A percentile compares a stretch with the other conserved stretches of the same genome.
phyloP scores from a whole-genome alignment of 2,329 filamentous ascomycete genomes.

The Talaromyces islandicus region DNA sequence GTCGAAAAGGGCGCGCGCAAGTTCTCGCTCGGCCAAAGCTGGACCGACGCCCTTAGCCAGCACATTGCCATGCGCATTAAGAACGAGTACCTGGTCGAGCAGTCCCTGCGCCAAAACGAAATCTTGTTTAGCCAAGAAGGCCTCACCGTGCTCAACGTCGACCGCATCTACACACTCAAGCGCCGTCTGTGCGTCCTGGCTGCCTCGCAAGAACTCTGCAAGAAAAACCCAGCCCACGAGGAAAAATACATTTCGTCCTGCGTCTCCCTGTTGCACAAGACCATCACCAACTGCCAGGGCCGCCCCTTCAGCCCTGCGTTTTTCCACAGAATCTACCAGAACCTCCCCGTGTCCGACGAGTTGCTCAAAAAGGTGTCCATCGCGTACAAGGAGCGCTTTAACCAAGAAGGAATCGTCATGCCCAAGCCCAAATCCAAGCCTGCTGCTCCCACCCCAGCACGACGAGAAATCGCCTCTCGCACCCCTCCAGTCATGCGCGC shows the following conservation, averaged over 20 bases:
- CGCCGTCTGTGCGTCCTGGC: conserved; percentile 36
- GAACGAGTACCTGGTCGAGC: conserved; percentile 37
- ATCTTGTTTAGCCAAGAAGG: conserved; percentile 40
- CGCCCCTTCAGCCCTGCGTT: conserved; percentile 39
- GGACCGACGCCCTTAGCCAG: conserved; percentile 28
- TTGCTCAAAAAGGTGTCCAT: conserved; percentile 30
- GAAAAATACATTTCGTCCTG: conserved; percentile 34
- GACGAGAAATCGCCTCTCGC: conserved; percentile 12
- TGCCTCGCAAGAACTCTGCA: conserved; percentile 12
- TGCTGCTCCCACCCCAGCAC: neutral
- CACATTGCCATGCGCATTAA: conserved; percentile 22
- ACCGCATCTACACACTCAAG: conserved; percentile 42
- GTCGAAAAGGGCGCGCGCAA: conserved; percentile 31
- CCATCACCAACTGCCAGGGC: conserved; percentile 34
- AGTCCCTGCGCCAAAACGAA: conserved; percentile 40
- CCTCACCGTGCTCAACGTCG: conserved; percentile 38
- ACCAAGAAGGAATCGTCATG: conserved; percentile 34
- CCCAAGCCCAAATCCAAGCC: conserved; percentile 9
- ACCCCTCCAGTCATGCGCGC: conserved; percentile 5
- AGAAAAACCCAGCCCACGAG: conserved; percentile 11
- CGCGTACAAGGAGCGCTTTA: conserved; percentile 29
- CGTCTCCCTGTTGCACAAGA: conserved; percentile 34
- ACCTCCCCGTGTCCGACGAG: conserved; percentile 32
- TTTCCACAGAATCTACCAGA: conserved; percentile 39
- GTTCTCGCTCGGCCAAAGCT: conserved; percentile 32